Base-by-base conservation (phyloP, 768 basidiomycete genomes). In the Amanita exitialis region DNA sequence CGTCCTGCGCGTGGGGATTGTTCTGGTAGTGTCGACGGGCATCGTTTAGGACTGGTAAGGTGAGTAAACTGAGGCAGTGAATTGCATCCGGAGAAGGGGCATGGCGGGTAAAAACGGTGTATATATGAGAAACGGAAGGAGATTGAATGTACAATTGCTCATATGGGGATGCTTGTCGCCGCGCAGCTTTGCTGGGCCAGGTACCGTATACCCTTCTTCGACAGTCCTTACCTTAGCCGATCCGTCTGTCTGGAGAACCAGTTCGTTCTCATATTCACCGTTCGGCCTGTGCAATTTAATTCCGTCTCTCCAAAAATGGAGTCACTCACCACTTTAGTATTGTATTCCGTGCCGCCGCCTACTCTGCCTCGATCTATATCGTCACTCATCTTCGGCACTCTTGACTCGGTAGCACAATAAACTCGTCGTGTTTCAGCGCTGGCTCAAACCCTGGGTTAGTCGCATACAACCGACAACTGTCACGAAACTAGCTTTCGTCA, bases 1-100 rank as follows among this genome's bases (percentile, higher is more conserved):
- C 0, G 68, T 64, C 35, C 71, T 60, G 25, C 70, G 66, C 12
- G 68, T 61, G 8, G 69, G 62, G 27, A 69, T 59, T 16, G 67
- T 61, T 48, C 66, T 63, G 8, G 73, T 71, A 2, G 62, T 65
- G 53, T 75, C 72, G 42, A 71, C 68, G 15, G 74, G 74, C 74
- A 76, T 76, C 0, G 28, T 36, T 30, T 30, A 20, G 36, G 21
- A 18, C 46, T 21, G 6, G 34, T 16, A 13, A 36, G 13, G n/a
- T 10, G 38, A 37, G 37, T 30, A 16, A 23, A 28, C 21, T 38
- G 27, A 18, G 37, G 39, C 25, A 39, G 27, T 25, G 27, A 3
- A 1, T 28, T 30, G 16, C 35, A 48, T 48, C 27, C 36, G 35
- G 21, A 48, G 36, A 16, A 39, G n/a, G 28, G 9, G 32, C 30